Conservation (phyloP, 305 asterid genomes). For the Fraxinus dipetala region DNA sequence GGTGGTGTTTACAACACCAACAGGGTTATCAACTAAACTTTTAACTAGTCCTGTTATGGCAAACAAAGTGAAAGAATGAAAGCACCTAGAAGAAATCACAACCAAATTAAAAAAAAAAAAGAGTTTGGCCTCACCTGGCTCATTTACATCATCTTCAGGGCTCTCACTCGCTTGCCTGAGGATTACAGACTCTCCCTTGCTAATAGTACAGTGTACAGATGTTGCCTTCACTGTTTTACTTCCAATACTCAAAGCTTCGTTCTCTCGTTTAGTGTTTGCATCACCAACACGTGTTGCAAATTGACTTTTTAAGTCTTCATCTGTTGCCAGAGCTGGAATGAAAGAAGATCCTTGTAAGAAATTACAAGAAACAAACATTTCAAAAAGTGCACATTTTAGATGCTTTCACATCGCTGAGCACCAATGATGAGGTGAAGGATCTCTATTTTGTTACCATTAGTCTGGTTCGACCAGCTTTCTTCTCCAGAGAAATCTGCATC, state of each 20-base stretch:
- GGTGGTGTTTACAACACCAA: not conserved
- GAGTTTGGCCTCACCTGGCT: not conserved
- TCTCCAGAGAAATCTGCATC: not conserved
- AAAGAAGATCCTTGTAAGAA: constrained; percentile 6
- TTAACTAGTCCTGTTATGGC: not conserved
- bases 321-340: constrained; percentile 20
- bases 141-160: not conserved
- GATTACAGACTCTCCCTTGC: not conserved
- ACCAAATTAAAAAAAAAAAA: not conserved
- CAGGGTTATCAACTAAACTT: not conserved
- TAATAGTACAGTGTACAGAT: not conserved
- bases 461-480: constrained; percentile 4
- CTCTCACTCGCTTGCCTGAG: constrained; percentile 13
- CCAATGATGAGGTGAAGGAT: not conserved
- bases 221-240: constrained; percentile 23
- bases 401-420: not conserved
- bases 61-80: not conserved
- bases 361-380: not conserved
- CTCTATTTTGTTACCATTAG: not conserved
- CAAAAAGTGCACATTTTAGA: not conserved
- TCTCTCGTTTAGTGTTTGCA: constrained; percentile 16
- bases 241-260: constrained; percentile 26
- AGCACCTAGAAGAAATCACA: not conserved
- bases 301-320: constrained; percentile 28
- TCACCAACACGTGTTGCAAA: constrained; percentile 22